Conservation (phyloP, 768 basidiomycete species). For the Podaxis sp. region DNA sequence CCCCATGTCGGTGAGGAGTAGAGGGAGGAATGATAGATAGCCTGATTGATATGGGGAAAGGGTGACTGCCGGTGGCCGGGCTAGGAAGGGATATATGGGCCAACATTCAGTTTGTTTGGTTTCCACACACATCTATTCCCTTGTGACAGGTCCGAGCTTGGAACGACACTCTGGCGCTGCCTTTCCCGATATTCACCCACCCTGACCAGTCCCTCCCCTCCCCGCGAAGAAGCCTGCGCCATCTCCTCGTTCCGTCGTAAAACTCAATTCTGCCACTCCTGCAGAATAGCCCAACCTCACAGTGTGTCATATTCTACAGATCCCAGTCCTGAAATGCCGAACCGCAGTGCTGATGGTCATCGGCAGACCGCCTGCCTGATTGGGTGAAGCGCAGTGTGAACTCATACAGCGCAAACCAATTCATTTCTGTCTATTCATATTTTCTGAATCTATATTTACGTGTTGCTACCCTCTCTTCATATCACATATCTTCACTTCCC, state of each 20-base stretch:
- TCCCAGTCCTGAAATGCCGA: not conserved
- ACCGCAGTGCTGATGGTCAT: not conserved
- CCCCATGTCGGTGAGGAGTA: slow-evolving; percentile 6
- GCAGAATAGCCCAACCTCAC: too few relatives aligned
- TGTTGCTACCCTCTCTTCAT: not conserved
- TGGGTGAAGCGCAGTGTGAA: not conserved
- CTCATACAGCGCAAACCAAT: not conserved
- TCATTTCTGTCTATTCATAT: not conserved
- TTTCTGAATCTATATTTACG: not conserved
- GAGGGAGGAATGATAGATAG: slow-evolving; percentile 11
- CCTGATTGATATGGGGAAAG: slow-evolving; percentile 13
- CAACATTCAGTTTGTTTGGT: slow-evolving; percentile 14
- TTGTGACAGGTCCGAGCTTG: slow-evolving; percentile 16
- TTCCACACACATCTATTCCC: slow-evolving; percentile 8
- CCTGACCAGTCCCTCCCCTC: not conserved
- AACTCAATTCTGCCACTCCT: too few relatives aligned
- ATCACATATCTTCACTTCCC: not conserved
- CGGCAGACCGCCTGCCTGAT: not conserved
- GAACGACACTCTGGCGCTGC: slow-evolving; percentile 4
- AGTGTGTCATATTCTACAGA: too few relatives aligned
- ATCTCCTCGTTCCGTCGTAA: not conserved
- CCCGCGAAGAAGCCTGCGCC: not conserved
- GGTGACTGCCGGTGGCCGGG: not conserved
- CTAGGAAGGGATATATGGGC: slow-evolving; percentile 10
- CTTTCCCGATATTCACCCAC: not conserved